phyloP scores from a whole-genome alignment of 1,284 basidiomycete genomes.

The Agroathelia rolfsii region DNA sequence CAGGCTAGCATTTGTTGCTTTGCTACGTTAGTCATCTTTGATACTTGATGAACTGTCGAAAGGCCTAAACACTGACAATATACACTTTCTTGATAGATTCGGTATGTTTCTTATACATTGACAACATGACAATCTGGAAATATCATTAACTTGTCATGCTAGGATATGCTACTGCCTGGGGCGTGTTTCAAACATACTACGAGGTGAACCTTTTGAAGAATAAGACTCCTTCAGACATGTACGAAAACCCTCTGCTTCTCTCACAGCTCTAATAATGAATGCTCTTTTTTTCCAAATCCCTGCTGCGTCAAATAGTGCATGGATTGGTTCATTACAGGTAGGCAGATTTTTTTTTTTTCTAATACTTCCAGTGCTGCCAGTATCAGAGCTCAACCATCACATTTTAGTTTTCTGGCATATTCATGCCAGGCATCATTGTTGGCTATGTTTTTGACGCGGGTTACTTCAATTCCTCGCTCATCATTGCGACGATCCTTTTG shows the following conservation, averaged over 20 bases:
- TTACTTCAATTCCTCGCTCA: constrained; percentile 38
- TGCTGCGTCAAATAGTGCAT: no score
- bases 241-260: no score
- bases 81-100: constrained; percentile 15
- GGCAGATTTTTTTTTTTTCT: no score
- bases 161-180: constrained; percentile 9
- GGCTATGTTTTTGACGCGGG: constrained; percentile 55
- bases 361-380: no score
- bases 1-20: no score
- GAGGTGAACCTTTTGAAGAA: constrained; percentile 29
- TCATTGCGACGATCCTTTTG: constrained; percentile 33
- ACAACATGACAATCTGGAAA: constrained; percentile 21
- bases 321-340: no score
- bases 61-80: neutral
- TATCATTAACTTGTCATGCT: constrained; percentile 10
- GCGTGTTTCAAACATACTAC: constrained; percentile 50
- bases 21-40: no score
- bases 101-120: constrained; percentile 22
- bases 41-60: no score
- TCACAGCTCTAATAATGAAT: no score
- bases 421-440: constrained; percentile 33
- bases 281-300: no score
- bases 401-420: constrained; percentile 29
- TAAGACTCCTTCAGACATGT: no score
- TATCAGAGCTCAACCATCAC: no score